Evolutionary conservation across 306 rosid genomes (phyloP), one percentile per base, ranked within the genome.

Genomic region (Malus sieversii): DNA sequence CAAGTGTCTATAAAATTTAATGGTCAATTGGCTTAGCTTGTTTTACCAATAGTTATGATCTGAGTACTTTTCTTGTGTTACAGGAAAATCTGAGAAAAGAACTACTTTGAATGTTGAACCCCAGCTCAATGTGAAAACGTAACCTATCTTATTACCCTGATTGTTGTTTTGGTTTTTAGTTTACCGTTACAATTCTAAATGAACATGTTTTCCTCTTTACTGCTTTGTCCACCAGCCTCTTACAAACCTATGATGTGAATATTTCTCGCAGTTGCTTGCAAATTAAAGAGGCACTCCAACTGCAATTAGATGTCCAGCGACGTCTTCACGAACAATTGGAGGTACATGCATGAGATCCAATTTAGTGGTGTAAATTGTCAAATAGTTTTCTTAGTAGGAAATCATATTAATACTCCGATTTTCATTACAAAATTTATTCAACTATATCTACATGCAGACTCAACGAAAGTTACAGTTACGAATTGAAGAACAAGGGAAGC

Each of bases 321-420:
- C 87, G 85, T 45, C 98, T 94, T 66, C 98, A 92, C 73, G 98
- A 92, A 77, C 98, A 94, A 58, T 84, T 94, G 44, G 98, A 94
- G 95, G 98, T 94, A 80, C 7, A 57, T 48, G 15, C 53, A 48
- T 48, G 53, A 4, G 53, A 48, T 48, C 53, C 7, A 48, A 48
- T 14, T 48, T 14, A 13, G 19, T 14, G 7, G 19, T 48, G 16
- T 48, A 19, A 7, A 48, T 48, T 5, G 5, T 15, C 53, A 48
- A 48, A 48, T 48, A 14, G 15, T 48, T 58, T 58, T 58, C 30
- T 23, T n/a, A 1, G 25, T n/a, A 19, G 27, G n/a, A 55, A 8
- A 55, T 20, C 12, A 19, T 57, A 25, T 13, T 58, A 60, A 29
- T 58, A 38, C 10, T 7, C 40, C 15, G 0, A 42, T 52, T 11